Evolutionary conservation across 2,329 filamentous ascomycete genomes (phyloP).

Genomic region (Didymella exigua): DNA sequence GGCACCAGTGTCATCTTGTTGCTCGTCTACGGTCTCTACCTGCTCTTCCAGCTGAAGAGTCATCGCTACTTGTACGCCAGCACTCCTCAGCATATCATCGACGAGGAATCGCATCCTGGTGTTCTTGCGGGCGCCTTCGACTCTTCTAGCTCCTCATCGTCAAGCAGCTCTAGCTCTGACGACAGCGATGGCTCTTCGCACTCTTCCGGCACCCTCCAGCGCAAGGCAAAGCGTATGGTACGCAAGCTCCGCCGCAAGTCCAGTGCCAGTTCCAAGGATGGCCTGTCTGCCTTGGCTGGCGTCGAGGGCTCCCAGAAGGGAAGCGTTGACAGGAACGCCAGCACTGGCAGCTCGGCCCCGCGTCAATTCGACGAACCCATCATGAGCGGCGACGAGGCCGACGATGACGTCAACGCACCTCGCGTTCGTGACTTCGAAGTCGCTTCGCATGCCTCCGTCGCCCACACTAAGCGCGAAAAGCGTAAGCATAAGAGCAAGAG

Average conservation of each 20-base stretch:
- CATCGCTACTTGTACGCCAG: constrained; percentile 91
- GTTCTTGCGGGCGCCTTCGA: constrained; percentile 83
- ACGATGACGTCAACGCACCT: constrained; percentile 53
- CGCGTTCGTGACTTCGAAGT: constrained; percentile 57
- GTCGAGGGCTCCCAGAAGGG: constrained; percentile 42
- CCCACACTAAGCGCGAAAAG: constrained; percentile 48
- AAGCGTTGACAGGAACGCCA: constrained; percentile 28
- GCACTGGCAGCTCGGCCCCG: constrained; percentile 28
- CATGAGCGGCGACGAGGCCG: constrained; percentile 61
- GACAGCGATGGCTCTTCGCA: constrained; percentile 70
- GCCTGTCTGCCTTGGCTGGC: constrained; percentile 52
- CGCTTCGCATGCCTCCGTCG: constrained; percentile 41
- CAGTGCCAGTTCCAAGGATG: constrained; percentile 72
- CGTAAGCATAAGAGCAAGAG: constrained; percentile 51
- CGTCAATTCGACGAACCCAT: constrained; percentile 50
- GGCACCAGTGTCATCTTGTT: constrained; percentile 87
- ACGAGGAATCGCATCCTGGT: constrained; percentile 87
- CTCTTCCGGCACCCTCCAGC: constrained; percentile 73
- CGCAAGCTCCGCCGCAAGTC: constrained; percentile 77
- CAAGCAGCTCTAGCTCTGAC: constrained; percentile 56
- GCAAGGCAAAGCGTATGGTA: constrained; percentile 76
- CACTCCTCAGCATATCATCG: constrained; percentile 89
- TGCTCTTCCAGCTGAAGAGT: constrained; percentile 89
- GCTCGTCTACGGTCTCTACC: constrained; percentile 80
- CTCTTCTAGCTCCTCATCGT: constrained; percentile 64